Evolutionary conservation across 202 grass and related monocot species (phyloP).

Genomic region (Panicum hallii): DNA sequence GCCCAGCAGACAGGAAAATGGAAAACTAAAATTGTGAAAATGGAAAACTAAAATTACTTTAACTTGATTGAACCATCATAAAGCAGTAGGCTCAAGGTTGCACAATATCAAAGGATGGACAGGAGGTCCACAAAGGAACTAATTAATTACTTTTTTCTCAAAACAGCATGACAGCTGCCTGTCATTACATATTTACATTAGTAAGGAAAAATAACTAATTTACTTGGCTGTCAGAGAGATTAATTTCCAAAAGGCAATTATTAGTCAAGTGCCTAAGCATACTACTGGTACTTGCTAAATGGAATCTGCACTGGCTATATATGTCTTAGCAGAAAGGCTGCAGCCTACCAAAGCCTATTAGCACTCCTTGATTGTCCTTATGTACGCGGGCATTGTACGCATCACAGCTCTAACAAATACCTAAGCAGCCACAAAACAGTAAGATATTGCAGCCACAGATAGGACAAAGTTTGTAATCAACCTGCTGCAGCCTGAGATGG

Average conservation of each 20-base stretch:
- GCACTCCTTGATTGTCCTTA: conserved; percentile 42
- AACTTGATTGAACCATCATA: background rate
- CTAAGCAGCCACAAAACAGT: conserved; percentile 27
- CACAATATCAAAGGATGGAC: conserved; percentile 21
- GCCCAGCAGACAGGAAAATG: background rate
- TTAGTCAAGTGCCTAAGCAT: conserved; percentile 43
- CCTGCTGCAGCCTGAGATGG: conserved; percentile 42
- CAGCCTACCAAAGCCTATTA: conserved; percentile 39
- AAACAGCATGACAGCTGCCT: background rate
- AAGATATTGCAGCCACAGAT: conserved; percentile 39
- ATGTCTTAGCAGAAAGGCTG: conserved; percentile 50
- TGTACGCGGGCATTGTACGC: conserved; percentile 24
- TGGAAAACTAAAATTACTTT: background rate
- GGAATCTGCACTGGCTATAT: conserved; percentile 21
- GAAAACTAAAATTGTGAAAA: background rate
- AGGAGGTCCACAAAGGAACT: conserved; percentile 14
- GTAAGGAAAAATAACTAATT: background rate
- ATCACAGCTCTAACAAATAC: conserved; percentile 37
- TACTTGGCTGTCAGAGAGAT: background rate
- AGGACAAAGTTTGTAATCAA: conserved; percentile 52
- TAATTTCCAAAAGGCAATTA: conserved; percentile 4
- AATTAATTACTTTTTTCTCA: background rate
- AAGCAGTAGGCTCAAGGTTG: background rate
- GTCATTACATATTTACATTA: background rate
- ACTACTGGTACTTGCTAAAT: conserved; percentile 26